Base-by-base conservation (phyloP, 1,284 basidiomycete species). In the Cutaneotrichosporon spelunceum region DNA sequence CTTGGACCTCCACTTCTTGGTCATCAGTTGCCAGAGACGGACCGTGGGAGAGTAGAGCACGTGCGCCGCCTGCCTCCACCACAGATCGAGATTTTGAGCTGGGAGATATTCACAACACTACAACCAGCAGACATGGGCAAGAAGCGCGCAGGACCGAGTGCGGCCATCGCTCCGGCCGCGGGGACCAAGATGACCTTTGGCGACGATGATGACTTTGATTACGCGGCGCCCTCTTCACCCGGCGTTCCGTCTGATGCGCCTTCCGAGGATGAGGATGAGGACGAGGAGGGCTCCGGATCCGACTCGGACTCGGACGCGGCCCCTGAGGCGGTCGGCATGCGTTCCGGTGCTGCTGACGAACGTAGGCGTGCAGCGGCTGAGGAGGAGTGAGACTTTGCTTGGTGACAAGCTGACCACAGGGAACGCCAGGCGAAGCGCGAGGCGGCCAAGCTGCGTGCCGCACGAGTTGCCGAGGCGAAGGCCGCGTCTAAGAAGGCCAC, bases 261-360 rank as follows among this genome's bases (percentile, higher is more conserved):
- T 11, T 39, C 29, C n/a, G 58, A 52, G 3, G 66, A 68, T 36
- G 62, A 66, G 11, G 62, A 64, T n/a, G n/a, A n/a, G n/a, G n/a
- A n/a, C n/a, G n/a, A n/a, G n/a, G n/a, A n/a, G n/a, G 71, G 71
- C 60, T 57, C 50, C 7, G 67, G 67, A 29, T 60, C 64, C 14
- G 65, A 66, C 57, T 68, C 69, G 52, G 65, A 67, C 57, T 68
- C 69, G 53, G 72, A 73, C 61, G 73, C 70, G 24, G 72, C 72
- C n/a, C 73, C 73, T 27, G 73, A 75, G 61, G 70, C 72, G 21
- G 71, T 75, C 5, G 73, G 71, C 4, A 56, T 59, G 33, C 27
- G 58, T 16, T 21, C 48, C 30, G 70, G 62, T 47, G 59, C 42
- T 49, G 62, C 26, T 52, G 67, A 26, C 9, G 61, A 58, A 42